phyloP scores from a whole-genome alignment of 345 rosid species.

The Reutealis trisperma region DNA sequence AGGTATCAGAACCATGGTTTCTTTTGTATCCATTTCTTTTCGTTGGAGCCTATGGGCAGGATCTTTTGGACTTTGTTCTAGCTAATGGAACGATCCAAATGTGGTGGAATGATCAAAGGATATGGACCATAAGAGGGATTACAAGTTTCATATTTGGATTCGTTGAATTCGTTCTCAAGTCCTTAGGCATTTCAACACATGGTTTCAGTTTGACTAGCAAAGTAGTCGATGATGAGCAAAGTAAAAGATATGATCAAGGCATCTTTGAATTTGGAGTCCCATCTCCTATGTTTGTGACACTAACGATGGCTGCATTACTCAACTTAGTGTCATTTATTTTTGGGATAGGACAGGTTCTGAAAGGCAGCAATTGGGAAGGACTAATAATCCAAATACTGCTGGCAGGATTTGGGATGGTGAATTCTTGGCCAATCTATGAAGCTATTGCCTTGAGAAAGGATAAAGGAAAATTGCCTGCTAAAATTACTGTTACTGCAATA shows the following conservation, averaged over 20 bases:
- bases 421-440: conserved; percentile 59
- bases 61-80: conserved; percentile 37
- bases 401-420: conserved; percentile 44
- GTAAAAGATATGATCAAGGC: conserved; percentile 54
- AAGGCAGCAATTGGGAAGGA: conserved; percentile 25
- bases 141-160: conserved; percentile 44
- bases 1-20: conserved; percentile 65
- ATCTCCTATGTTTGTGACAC: conserved; percentile 53
- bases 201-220: conserved; percentile 68
- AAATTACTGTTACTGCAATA: conserved; percentile 29
- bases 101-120: conserved; percentile 83
- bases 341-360: conserved; percentile 30
- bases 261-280: conserved; percentile 59
- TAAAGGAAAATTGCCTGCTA: conserved; percentile 48
- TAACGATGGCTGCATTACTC: conserved; percentile 46
- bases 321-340: conserved; percentile 43
- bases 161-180: conserved; percentile 46
- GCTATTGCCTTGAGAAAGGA: conserved; percentile 64
- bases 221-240: conserved; percentile 50
- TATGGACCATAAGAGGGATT: conserved; percentile 54
- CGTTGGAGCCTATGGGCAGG: conserved; percentile 63
- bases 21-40: conserved; percentile 57
- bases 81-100: conserved; percentile 46
- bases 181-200: conserved; percentile 42
- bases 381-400: conserved; percentile 40